Base-by-base conservation (phyloP, 2,329 filamentous ascomycete genomes). In the Aspergillus sp. region DNA sequence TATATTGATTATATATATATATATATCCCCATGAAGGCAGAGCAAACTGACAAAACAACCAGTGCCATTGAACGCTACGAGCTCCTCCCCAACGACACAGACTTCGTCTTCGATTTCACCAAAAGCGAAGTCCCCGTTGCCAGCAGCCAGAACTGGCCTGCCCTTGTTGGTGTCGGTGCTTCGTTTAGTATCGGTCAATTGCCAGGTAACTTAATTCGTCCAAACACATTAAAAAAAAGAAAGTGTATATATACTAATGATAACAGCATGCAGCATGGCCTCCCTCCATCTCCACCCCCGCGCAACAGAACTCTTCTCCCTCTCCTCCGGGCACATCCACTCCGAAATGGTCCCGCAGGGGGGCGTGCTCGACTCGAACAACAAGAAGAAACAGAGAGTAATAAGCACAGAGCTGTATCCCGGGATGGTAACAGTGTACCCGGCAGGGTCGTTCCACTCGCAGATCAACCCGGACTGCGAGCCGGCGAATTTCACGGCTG, bases 381-480 rank as follows among this genome's bases (percentile, higher is more conserved):
- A 59, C 15, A 41, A 64, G 4, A 60, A 59, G 5, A 62, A 60
- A 0, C 64, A 65, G 23, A 59, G 66, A 14, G 61, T 65, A 1
- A 63, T 68, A 41, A 44, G 52, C 15, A 52, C 50, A 0, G 63
- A 67, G 37, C 51, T 67, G 6, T 14, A 27, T 4, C 49, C 64
- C 2, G 66, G 66, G 3, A 60, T 60, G 56, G 51, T 68, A 43
- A 68, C 66, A 1, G 52, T 68, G 31, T 68, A 60, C 47, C 66
- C 64, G n/a, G 63, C 62, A 6, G 64, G 66, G 1, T 68, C 62
- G 23, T 68, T 68, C 41, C 66, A 68, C 50, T 65, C 64, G 39
- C 66, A 68, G 57, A 61, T 68, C 47, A 68, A 68, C 41, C 66
- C 64, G 15, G 62, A 68, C 35, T 68, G 66, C 39, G 62, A 64